These are phyloP conservation scores for Stephania japonica DNA, from an alignment of 164 flowering plant genomes.

Conservation along the genomic window DNA sequence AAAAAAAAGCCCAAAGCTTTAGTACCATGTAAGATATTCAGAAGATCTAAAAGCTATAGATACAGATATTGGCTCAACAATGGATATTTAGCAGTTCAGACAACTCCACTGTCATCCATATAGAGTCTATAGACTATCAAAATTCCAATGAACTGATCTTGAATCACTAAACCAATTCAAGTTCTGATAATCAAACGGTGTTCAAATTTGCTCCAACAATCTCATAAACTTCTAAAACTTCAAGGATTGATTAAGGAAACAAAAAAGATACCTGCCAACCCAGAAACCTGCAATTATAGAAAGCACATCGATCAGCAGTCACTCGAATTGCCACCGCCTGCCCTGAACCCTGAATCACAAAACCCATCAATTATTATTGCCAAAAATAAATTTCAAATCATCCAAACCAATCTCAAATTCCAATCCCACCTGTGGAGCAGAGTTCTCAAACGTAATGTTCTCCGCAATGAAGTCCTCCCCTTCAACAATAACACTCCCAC, in stretches of 20 bases:
- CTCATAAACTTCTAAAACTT: neutral
- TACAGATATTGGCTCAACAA: no score
- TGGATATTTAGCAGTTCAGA: no score
- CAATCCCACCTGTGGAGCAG: slow-evolving; percentile 59
- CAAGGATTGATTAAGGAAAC: neutral
- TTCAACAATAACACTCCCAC: slow-evolving; percentile 77
- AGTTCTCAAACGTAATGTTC: slow-evolving; percentile 93
- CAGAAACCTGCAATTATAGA: slow-evolving; percentile 90
- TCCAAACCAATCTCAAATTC: neutral
- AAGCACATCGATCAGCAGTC: slow-evolving; percentile 92
- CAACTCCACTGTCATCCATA: no score
- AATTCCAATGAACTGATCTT: neutral
- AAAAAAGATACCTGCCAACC: slow-evolving; percentile 85
- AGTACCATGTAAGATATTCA: no score
- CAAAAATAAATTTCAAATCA: neutral
- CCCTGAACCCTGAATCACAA: slow-evolving; percentile 70
- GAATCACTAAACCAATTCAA: neutral
- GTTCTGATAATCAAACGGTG: neutral
- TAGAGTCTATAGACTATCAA: neutral
- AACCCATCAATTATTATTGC: neutral
- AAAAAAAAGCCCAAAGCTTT: no score
- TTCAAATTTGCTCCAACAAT: neutral
- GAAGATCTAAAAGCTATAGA: no score
- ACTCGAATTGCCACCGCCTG: slow-evolving; percentile 97
- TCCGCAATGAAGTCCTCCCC: slow-evolving; percentile 97